Conservation (phyloP, 345 rosid species). For the Hirschfeldia incana region DNA sequence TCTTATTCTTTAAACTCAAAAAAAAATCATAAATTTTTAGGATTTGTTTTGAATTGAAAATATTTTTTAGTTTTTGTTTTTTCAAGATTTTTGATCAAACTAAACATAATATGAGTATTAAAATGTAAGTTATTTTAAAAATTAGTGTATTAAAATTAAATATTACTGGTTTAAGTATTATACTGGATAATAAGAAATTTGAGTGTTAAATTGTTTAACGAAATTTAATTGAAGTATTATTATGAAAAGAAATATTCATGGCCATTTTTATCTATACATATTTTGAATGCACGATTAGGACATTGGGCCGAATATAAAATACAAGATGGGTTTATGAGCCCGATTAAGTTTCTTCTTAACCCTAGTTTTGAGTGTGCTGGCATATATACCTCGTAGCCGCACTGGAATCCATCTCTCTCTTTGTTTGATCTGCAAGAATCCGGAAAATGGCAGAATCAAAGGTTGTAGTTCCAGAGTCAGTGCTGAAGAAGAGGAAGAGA, state of each 20-base stretch:
- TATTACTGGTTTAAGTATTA: too few relatives aligned
- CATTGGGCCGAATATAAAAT: neutral
- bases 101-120: too few relatives aligned
- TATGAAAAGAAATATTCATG: neutral
- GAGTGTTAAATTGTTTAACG: too few relatives aligned
- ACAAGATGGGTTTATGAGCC: neutral
- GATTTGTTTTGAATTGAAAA: too few relatives aligned
- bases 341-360: neutral
- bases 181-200: too few relatives aligned
- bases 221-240: too few relatives aligned
- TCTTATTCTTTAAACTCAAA: neutral
- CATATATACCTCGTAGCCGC: neutral
- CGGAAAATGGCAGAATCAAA: slow-evolving; percentile 33
- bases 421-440: slow-evolving; percentile 19
- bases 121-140: too few relatives aligned
- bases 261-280: neutral
- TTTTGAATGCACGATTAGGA: neutral
- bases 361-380: neutral
- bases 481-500: slow-evolving; percentile 83
- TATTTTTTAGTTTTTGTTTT: too few relatives aligned
- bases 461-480: slow-evolving; percentile 70
- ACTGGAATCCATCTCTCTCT: neutral
- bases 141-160: too few relatives aligned
- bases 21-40: too few relatives aligned
- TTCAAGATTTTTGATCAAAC: too few relatives aligned